These are phyloP conservation scores for Leucoagaricus sp. DNA, from an alignment of 1,284 basidiomycete species.

Conservation along the genomic window DNA sequence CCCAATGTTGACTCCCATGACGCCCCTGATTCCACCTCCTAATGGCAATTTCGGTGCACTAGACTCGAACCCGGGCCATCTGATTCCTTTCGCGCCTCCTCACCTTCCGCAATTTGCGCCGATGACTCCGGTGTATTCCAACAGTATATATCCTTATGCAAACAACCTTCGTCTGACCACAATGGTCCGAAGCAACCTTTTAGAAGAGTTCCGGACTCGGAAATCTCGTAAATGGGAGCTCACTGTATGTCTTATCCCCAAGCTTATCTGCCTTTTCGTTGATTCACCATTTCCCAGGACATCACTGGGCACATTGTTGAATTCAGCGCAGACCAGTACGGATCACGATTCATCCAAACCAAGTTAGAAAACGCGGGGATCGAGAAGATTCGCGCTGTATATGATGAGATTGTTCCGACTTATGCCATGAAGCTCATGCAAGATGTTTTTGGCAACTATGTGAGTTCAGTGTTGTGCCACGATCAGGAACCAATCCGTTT, in stretches of 20 bases:
- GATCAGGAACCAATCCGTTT: background rate
- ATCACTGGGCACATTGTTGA: conserved; percentile 88
- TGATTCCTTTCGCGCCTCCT: conserved; percentile 4
- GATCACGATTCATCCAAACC: conserved; percentile 89
- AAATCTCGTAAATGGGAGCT: conserved; percentile 83
- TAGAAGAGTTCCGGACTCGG: conserved; percentile 87
- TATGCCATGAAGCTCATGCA: conserved; percentile 82
- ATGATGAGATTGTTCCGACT: conserved; percentile 86
- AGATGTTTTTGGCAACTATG: conserved; percentile 98
- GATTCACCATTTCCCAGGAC: conserved; percentile 51
- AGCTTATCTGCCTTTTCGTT: background rate
- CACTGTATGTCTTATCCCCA: conserved; percentile 61
- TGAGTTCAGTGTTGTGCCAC: conserved; percentile 36
- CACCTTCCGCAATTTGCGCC: conserved; percentile 10
- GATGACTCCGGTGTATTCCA: conserved; percentile 7
- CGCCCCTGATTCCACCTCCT: background rate
- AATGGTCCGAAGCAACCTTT: conserved; percentile 63
- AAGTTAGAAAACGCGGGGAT: conserved; percentile 75
- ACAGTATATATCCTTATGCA: conserved; percentile 8
- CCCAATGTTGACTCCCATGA: conserved; percentile 11
- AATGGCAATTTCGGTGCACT: conserved; percentile 3
- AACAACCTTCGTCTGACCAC: conserved; percentile 3
- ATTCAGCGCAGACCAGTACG: conserved; percentile 94
- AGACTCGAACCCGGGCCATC: conserved; percentile 4
- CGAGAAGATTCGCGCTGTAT: conserved; percentile 83